Evolutionary conservation across 2,329 filamentous ascomycete genomes (phyloP).

Genomic region (Pleomassaria siparia): DNA sequence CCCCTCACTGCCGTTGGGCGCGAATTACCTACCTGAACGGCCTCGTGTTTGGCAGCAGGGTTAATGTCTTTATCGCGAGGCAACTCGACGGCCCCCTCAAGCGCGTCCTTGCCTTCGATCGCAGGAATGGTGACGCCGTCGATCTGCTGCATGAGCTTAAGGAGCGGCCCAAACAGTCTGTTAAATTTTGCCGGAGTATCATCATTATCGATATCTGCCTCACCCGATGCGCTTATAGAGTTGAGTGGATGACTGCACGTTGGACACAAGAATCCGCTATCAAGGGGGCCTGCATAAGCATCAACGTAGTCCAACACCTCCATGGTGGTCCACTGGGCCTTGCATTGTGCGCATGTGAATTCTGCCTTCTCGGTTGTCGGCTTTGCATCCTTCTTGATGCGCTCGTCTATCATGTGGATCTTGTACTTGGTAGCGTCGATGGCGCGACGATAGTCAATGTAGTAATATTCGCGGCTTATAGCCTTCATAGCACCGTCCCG

Average conservation of each 20-base stretch:
- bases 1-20: conserved; percentile 71
- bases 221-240: conserved; percentile 28
- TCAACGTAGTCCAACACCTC: conserved; percentile 81
- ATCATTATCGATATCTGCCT: conserved; percentile 29
- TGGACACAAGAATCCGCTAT: conserved; percentile 76
- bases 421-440: conserved; percentile 97
- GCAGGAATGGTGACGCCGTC: conserved; percentile 72
- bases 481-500: conserved; percentile 80
- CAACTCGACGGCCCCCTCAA: conserved; percentile 64
- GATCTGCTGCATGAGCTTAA: conserved; percentile 73
- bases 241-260: conserved; percentile 69
- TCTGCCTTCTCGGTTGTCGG: conserved; percentile 85
- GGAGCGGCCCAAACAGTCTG: conserved; percentile 76
- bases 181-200: conserved; percentile 60
- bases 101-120: conserved; percentile 71
- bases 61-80: conserved; percentile 65
- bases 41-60: conserved; percentile 62
- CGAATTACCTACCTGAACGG: conserved; percentile 56
- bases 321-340: conserved; percentile 83
- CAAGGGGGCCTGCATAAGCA: conserved; percentile 46
- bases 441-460: conserved; percentile 90
- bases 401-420: conserved; percentile 83
- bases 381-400: conserved; percentile 80
- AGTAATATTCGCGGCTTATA: conserved; percentile 90
- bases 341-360: conserved; percentile 80